Percentiles rank a stretch among this genome's conserved stretches.
Conservation (phyloP, 1,284 basidiomycete species). For the Heimioporus punctisporus region DNA sequence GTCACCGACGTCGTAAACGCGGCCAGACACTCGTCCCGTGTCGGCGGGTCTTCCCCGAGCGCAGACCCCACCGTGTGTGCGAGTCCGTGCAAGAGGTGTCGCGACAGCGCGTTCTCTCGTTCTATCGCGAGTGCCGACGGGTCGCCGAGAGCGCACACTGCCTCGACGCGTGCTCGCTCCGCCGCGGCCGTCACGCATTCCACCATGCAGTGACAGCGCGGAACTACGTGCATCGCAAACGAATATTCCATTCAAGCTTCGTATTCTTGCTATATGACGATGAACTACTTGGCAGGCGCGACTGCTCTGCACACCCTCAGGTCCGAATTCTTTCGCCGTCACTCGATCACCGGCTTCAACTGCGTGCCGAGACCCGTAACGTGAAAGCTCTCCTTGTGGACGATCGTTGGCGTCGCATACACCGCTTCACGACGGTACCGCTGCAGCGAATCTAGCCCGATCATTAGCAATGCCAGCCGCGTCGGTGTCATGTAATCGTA, state of each 20-base stretch:
- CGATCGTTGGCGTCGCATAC: slow-evolving; percentile 77
- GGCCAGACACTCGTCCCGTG: too few species aligned
- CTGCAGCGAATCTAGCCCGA: slow-evolving; percentile 86
- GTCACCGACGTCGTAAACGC: slow-evolving; percentile 32
- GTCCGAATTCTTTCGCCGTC: slow-evolving; percentile 68
- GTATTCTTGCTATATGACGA: slow-evolving; percentile 5
- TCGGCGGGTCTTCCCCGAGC: background rate
- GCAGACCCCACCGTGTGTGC: slow-evolving; percentile 38
- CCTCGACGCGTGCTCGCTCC: slow-evolving; percentile 35
- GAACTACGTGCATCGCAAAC: too few species aligned
- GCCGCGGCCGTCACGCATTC: slow-evolving; percentile 38
- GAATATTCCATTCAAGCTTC: slow-evolving; percentile 3
- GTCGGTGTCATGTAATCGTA: too few species aligned
- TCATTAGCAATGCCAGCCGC: too few species aligned
- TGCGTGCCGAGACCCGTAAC: slow-evolving; percentile 93
- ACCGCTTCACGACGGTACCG: slow-evolving; percentile 89
- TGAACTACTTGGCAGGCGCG: slow-evolving; percentile 59
- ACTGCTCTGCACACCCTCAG: slow-evolving; percentile 68
- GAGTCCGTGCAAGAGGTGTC: slow-evolving; percentile 49
- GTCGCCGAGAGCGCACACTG: slow-evolving; percentile 5
- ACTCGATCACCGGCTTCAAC: slow-evolving; percentile 89
- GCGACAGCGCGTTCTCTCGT: slow-evolving; percentile 34
- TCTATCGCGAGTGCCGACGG: slow-evolving; percentile 6
- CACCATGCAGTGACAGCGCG: slow-evolving; percentile 43
- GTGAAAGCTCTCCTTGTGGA: slow-evolving; percentile 89